Evolutionary conservation across 345 rosid species (phyloP).

Genomic region (Gossypium rotundifolium): DNA sequence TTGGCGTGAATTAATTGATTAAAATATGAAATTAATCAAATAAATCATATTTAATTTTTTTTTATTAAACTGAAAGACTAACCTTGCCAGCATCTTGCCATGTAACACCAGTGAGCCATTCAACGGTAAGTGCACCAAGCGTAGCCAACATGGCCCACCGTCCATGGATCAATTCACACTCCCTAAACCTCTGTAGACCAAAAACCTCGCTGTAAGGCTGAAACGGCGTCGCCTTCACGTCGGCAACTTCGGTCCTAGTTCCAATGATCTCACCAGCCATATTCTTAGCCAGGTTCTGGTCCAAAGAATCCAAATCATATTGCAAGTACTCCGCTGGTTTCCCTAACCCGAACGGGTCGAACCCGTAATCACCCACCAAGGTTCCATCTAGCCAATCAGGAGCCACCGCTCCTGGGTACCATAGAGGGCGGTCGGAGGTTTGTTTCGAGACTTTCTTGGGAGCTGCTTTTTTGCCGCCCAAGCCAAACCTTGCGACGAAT

Average conservation of each 20-base stretch:
- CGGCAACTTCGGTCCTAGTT: conserved; percentile 38
- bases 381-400: conserved; percentile 64
- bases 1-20: too few species aligned
- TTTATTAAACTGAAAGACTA: neutral
- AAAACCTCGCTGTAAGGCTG: conserved; percentile 75
- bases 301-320: conserved; percentile 63
- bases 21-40: too few species aligned
- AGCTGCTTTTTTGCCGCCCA: conserved; percentile 38
- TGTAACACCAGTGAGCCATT: conserved; percentile 69
- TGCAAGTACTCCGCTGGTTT: conserved; percentile 73
- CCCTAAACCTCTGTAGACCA: conserved; percentile 70
- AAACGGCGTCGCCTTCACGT: conserved; percentile 58
- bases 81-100: conserved; percentile 91
- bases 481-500: conserved; percentile 53
- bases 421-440: conserved; percentile 43
- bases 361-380: conserved; percentile 69
- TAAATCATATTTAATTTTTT: too few species aligned
- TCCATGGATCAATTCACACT: conserved; percentile 75
- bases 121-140: conserved; percentile 64
- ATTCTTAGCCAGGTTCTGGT: conserved; percentile 71
- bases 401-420: conserved; percentile 69
- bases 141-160: conserved; percentile 85
- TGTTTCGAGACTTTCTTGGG: conserved; percentile 29
- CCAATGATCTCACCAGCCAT: conserved; percentile 51
- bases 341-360: conserved; percentile 71